phyloP scores from a whole-genome alignment of 352 stramenopile species.

The Phytopythium mirpurense region DNA sequence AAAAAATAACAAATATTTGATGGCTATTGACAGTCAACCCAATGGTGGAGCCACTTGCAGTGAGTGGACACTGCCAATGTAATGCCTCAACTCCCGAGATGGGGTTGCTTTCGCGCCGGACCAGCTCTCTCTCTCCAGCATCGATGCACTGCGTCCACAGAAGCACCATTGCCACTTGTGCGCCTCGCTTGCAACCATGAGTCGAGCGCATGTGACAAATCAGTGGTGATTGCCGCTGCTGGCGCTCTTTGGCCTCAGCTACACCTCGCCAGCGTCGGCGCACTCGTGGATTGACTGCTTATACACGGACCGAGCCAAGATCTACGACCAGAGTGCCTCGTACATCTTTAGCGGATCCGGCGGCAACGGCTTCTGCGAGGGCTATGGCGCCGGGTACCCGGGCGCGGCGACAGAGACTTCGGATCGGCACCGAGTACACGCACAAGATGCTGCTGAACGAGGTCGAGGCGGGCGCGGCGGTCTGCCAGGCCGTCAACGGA shows the following conservation, averaged over 20 bases:
- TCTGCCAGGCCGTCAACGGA: no score
- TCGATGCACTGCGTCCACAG: neutral
- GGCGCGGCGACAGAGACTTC: constrained; percentile 38
- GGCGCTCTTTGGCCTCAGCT: constrained; percentile 3
- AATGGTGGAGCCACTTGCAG: no score
- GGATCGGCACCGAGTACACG: no score
- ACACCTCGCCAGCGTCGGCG: constrained; percentile 7
- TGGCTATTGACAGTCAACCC: no score
- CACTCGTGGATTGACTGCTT: constrained; percentile 26
- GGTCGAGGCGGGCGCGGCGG: no score
- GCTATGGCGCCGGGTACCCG: constrained; percentile 60
- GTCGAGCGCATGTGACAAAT: neutral
- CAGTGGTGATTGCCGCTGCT: neutral
- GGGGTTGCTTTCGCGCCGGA: neutral
- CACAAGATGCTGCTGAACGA: no score
- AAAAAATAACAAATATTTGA: no score
- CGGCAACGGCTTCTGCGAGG: constrained; percentile 63
- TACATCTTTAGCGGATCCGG: constrained; percentile 64
- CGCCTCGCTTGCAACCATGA: neutral
- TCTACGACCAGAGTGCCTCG: constrained; percentile 55
- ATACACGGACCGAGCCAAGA: constrained; percentile 49
- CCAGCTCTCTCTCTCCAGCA: neutral
- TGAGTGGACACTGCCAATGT: no score
- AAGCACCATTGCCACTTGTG: neutral
- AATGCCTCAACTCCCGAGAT: no score